A percentile compares a stretch with the other conserved stretches of the same genome.
phyloP scores from a whole-genome alignment of 2,329 filamentous ascomycete genomes.

The Talaromyces rugulosus region DNA sequence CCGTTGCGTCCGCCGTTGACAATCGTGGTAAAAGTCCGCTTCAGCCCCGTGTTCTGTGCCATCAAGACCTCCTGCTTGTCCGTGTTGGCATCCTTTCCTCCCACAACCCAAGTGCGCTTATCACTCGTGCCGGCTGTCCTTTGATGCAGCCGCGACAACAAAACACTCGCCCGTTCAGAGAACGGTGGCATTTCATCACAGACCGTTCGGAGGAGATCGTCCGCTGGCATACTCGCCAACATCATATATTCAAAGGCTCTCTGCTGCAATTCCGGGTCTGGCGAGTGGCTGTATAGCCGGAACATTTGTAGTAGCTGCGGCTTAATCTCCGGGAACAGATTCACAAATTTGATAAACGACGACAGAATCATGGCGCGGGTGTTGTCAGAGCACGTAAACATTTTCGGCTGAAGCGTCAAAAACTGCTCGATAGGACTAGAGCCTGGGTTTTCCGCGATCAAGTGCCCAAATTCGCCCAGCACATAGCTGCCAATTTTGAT shows the following conservation, averaged over 20 bases:
- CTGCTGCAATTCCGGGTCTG: conserved; percentile 94
- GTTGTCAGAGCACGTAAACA: conserved; percentile 80
- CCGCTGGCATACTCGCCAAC: conserved; percentile 77
- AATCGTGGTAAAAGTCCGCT: conserved; percentile 71
- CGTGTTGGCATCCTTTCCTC: conserved; percentile 87
- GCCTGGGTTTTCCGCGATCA: conserved; percentile 86
- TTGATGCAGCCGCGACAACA: conserved; percentile 88
- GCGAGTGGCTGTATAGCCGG: conserved; percentile 83
- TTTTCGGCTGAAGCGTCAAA: conserved; percentile 83
- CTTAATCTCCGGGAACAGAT: conserved; percentile 97
- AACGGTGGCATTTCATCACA: conserved; percentile 99
- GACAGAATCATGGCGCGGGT: conserved; percentile 93
- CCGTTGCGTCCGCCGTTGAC: conserved; percentile 35
- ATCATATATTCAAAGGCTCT: conserved; percentile 92
- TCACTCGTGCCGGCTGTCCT: conserved; percentile 91
- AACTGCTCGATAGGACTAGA: conserved; percentile 98
- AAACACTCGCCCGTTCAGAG: conserved; percentile 85
- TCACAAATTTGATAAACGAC: conserved; percentile 96
- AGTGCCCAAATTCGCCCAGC: conserved; percentile 91
- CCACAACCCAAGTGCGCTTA: conserved; percentile 96
- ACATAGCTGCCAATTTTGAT: conserved; percentile 98
- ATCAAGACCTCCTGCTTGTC: conserved; percentile 76
- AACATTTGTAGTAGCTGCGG: conserved; percentile 89
- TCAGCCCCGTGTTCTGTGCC: conserved; percentile 75
- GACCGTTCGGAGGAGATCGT: conserved; percentile 86